Evolutionary conservation across 2,329 filamentous ascomycete species (phyloP), one percentile per base, ranked within the genome.

Genomic region (Davidsoniella australis): DNA sequence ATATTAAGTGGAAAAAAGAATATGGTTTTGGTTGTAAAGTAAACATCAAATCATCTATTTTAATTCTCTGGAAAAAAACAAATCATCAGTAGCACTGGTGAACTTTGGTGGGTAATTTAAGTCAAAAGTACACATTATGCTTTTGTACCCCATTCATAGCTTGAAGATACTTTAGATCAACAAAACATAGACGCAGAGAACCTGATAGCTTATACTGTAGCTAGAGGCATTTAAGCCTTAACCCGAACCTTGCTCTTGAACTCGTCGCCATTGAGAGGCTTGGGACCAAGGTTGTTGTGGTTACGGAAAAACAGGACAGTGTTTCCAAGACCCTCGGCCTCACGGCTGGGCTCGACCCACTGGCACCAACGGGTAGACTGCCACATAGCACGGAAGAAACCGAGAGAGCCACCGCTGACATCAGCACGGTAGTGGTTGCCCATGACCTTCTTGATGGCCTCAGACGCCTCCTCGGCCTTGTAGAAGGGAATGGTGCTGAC

Each of bases 241-340:
- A 24, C 48, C 24, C 9, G 16, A 26, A 29, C 40, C 42, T 46
- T 42, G 18, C 16, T 20, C 36, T 41, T 40, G 33, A 18, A 49
- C 42, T 52, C 38, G 20, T 52, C 47, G 16, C 23, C 18, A n/a
- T n/a, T 40, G 16, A 52, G 20, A 17, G 65, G 65, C 55, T 61
- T 61, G 29, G 78, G 67, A 56, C 91, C 91, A 20, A 94, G 68
- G 17, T 85, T 84, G 68, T 96, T 98, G 59, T 75, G 74, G 75
- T 98, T 98, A 62, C 89, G 80, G 82, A 84, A 98, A 76, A 98
- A 95, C 49, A 94, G 67, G 26, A 98, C 81, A 54, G 82, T 80
- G 70, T 86, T 82, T 63, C 79, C 81, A 59, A 88, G 80, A 33
- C 86, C 89, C 61, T 78, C 66, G 46, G 87, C 84, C 48, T 78